A percentile compares a stretch with the other conserved stretches of the same genome.
Evolutionary conservation across 148 eudicot genomes (phyloP).

Genomic region (Nyssa sinensis): DNA sequence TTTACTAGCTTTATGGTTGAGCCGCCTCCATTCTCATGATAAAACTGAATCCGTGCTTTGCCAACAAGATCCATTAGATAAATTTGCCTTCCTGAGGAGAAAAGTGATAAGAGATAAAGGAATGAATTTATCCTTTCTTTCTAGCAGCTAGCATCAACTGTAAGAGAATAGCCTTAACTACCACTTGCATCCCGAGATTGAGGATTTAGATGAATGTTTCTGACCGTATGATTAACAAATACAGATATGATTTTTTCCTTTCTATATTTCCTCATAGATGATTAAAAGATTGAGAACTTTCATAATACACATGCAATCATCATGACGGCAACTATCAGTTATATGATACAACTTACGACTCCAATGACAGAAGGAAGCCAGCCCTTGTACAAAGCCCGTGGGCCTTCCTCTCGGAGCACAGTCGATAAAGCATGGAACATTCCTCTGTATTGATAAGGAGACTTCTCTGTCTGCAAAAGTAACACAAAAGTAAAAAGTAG

Average conservation of each 20-base stretch:
- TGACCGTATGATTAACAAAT: neutral
- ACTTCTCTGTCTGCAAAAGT: constrained; percentile 62
- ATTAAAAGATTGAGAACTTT: too few relatives aligned
- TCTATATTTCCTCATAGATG: neutral
- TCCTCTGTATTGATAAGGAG: constrained; percentile 84
- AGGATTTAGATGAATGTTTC: neutral
- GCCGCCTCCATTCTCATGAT: neutral
- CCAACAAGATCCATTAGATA: too few relatives aligned
- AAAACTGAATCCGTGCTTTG: too few relatives aligned
- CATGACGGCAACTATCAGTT: neutral
- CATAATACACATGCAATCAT: neutral
- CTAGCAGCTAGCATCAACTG: too few relatives aligned
- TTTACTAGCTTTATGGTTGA: too few relatives aligned
- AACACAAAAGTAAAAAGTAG: neutral
- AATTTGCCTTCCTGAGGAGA: too few relatives aligned
- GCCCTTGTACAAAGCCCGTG: constrained; percentile 85
- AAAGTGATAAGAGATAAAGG: too few relatives aligned
- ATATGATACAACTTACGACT: constrained; percentile 53
- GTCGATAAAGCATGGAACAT: constrained; percentile 89
- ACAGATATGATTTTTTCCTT: neutral
- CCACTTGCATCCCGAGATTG: neutral
- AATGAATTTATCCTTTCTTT: too few relatives aligned
- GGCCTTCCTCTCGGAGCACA: constrained; percentile 83
- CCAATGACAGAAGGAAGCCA: constrained; percentile 98
- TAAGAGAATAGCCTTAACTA: too few relatives aligned